Evolutionary conservation across 495 filamentous ascomycete genomes (phyloP).

Genomic region (Tuber calosporum): DNA sequence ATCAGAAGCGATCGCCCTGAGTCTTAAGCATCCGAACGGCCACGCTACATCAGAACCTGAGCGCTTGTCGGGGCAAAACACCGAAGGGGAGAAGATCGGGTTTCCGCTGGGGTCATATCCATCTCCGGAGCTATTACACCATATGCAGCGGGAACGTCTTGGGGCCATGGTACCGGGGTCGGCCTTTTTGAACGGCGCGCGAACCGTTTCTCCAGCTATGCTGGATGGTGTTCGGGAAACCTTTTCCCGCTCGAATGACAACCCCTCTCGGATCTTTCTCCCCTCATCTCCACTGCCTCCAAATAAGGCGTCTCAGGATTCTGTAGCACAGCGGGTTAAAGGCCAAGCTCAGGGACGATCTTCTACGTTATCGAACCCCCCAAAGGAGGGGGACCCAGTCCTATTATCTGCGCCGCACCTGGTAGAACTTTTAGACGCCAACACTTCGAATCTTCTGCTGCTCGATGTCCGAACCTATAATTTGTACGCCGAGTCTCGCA

Average conservation of each 20-base stretch:
- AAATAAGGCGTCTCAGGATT: neutral
- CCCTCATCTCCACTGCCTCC: constrained; percentile 19
- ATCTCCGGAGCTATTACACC: constrained; percentile 17
- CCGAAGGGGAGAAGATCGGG: constrained; percentile 28
- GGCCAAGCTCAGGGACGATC: constrained; percentile 45
- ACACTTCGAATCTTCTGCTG: constrained; percentile 56
- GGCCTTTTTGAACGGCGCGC: constrained; percentile 18
- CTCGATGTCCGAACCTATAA: constrained; percentile 86
- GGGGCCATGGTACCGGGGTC: neutral
- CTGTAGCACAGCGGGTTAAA: constrained; percentile 22
- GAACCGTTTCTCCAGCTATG: constrained; percentile 11
- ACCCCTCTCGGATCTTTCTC: constrained; percentile 11
- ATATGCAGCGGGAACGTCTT: constrained; percentile 16
- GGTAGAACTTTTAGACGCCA: constrained; percentile 54
- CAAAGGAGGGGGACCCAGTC: constrained; percentile 46
- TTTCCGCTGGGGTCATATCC: constrained; percentile 33
- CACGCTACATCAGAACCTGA: constrained; percentile 39
- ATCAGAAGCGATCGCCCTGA: constrained; percentile 53
- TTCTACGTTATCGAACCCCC: constrained; percentile 52
- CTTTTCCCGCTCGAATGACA: constrained; percentile 24
- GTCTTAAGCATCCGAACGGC: constrained; percentile 50
- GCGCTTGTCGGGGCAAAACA: constrained; percentile 44
- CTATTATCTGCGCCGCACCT: constrained; percentile 61
- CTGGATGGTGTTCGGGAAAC: constrained; percentile 24
- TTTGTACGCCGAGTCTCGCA: constrained; percentile 66